phyloP scores from a whole-genome alignment of 345 rosid species.

The Arabidopsis suecica region DNA sequence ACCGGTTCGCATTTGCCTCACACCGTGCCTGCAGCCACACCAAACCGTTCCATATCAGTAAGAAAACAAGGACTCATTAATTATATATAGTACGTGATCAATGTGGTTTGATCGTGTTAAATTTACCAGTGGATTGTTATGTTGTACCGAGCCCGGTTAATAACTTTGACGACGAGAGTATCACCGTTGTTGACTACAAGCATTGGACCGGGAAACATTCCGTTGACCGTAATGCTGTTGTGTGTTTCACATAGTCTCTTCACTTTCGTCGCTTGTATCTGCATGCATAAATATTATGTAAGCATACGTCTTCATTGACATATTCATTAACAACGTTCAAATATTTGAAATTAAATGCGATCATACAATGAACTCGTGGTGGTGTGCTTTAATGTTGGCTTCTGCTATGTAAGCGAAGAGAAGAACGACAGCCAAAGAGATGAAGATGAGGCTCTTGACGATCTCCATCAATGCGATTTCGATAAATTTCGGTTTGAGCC shows the following conservation, averaged over 20 bases:
- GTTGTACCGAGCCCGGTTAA: slow-evolving; percentile 75
- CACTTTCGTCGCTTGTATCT: slow-evolving; percentile 89
- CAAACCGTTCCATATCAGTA: background rate
- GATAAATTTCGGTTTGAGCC: background rate
- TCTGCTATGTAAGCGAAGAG: slow-evolving; percentile 50
- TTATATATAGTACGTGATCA: background rate
- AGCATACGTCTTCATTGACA: background rate
- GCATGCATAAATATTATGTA: slow-evolving; percentile 4
- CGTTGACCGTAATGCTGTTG: slow-evolving; percentile 80
- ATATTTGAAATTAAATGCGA: background rate
- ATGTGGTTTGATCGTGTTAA: background rate
- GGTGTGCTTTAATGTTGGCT: slow-evolving; percentile 54
- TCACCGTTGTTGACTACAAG: slow-evolving; percentile 82
- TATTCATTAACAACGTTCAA: background rate
- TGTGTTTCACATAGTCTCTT: slow-evolving; percentile 93
- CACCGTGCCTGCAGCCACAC: slow-evolving; percentile 71
- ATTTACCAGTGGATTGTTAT: slow-evolving; percentile 88
- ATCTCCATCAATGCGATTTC: slow-evolving; percentile 29
- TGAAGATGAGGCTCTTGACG: slow-evolving; percentile 33
- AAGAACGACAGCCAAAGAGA: slow-evolving; percentile 44
- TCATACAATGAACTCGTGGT: slow-evolving; percentile 80
- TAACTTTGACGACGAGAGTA: slow-evolving; percentile 69
- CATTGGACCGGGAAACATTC: slow-evolving; percentile 93
- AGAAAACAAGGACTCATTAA: background rate
- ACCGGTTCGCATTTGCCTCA: slow-evolving; percentile 82